These are phyloP conservation scores for Phyllachora maydis DNA, from an alignment of 2,329 filamentous ascomycete species.

Conservation along the genomic window DNA sequence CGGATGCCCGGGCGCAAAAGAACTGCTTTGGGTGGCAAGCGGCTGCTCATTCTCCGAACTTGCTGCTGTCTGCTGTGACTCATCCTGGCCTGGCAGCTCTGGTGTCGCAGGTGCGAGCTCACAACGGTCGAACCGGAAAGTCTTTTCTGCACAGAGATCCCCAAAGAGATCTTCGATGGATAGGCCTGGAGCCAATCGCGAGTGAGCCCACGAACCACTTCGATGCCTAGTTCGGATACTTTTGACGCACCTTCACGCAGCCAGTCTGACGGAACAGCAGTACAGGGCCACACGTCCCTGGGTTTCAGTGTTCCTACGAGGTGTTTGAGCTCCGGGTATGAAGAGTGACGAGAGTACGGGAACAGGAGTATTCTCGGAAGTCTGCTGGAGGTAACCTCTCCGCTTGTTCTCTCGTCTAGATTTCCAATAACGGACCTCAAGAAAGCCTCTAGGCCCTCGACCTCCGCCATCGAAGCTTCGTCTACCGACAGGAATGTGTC, in stretches of 20 bases:
- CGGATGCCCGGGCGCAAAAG: background rate
- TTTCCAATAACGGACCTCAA: background rate
- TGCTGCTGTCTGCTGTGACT: slow-evolving; percentile 3
- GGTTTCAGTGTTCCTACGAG: slow-evolving; percentile 50
- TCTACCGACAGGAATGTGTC: slow-evolving; percentile 7
- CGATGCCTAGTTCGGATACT: background rate
- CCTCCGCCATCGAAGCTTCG: slow-evolving; percentile 5
- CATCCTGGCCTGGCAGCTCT: background rate
- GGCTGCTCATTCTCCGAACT: background rate
- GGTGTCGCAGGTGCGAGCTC: slow-evolving; percentile 21
- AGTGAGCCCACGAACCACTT: background rate
- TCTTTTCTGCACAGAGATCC: slow-evolving; percentile 34
- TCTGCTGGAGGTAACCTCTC: too few species aligned
- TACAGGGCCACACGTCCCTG: slow-evolving; percentile 66
- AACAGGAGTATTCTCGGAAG: slow-evolving; percentile 34
- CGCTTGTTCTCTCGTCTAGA: too few species aligned
- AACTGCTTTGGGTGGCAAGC: background rate
- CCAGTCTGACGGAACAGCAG: slow-evolving; percentile 46
- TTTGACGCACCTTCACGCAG: slow-evolving; percentile 17
- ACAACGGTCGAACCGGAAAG: slow-evolving; percentile 45
- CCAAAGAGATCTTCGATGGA: slow-evolving; percentile 57
- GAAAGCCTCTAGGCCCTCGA: slow-evolving; percentile 2
- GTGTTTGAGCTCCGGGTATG: slow-evolving; percentile 56
- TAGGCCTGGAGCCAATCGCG: slow-evolving; percentile 14
- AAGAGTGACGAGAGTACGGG: slow-evolving; percentile 80